A percentile compares a stretch with the other conserved stretches of the same genome.
phyloP scores from a whole-genome alignment of 2,329 filamentous ascomycete genomes.

The Ceratocystis colombiana region DNA sequence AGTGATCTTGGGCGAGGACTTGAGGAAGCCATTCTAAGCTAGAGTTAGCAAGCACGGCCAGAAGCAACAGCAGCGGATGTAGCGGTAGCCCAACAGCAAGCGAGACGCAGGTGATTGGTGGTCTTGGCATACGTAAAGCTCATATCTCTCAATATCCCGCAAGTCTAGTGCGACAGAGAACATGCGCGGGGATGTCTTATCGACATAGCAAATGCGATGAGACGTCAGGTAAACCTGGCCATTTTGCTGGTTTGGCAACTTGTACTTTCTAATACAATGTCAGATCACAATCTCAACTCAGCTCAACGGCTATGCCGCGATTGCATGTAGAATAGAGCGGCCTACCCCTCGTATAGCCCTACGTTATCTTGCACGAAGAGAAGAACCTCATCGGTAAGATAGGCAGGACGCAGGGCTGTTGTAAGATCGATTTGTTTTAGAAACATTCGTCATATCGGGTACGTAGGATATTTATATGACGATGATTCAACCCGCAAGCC shows the following conservation, averaged over 20 bases:
- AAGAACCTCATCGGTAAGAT: conserved; percentile 86
- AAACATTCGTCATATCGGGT: conserved; percentile 70
- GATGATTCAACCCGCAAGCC: not conserved
- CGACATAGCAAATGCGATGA: conserved; percentile 90
- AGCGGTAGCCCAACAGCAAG: too few species aligned
- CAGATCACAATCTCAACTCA: conserved; percentile 10
- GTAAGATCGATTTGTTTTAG: conserved; percentile 92
- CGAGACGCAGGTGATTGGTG: not conserved
- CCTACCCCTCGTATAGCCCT: conserved; percentile 92
- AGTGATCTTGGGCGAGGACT: conserved; percentile 89
- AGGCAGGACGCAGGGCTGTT: conserved; percentile 83
- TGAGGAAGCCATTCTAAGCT: conserved; percentile 64
- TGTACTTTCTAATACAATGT: conserved; percentile 62
- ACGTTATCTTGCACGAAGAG: conserved; percentile 97
- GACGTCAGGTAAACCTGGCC: conserved; percentile 95
- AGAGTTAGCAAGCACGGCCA: conserved; percentile 11
- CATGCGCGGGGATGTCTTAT: conserved; percentile 73
- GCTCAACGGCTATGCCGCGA: not conserved
- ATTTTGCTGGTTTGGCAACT: conserved; percentile 87
- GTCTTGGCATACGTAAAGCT: conserved; percentile 61
- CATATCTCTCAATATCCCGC: conserved; percentile 80
- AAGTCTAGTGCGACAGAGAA: conserved; percentile 77
- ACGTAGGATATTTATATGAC: not conserved
- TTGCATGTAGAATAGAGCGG: not conserved
- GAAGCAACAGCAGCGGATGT: conserved; percentile 34